These are phyloP conservation scores for Crithidia fasciculata DNA, from an alignment of 208 protist species.

Conservation along the genomic window DNA sequence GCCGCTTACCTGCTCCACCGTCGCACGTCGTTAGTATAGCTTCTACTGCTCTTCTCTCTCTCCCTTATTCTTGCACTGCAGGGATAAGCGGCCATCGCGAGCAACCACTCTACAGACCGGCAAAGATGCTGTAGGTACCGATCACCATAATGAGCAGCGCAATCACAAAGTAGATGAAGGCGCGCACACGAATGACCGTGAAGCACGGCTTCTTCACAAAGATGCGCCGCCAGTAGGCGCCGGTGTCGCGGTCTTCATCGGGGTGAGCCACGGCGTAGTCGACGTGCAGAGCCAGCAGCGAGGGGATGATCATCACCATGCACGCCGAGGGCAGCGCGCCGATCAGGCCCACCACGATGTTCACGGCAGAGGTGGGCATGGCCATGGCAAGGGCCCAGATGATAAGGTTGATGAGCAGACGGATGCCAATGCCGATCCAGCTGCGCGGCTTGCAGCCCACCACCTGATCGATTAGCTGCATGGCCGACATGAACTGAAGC, in stretches of 20 bases:
- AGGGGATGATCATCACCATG: conserved; percentile 79
- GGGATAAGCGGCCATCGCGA: background rate
- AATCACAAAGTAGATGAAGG: conserved; percentile 56
- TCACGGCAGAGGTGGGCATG: conserved; percentile 54
- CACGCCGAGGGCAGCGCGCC: conserved; percentile 72
- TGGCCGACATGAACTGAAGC: conserved; percentile 80
- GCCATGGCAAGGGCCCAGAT: conserved; percentile 72
- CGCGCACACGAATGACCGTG: conserved; percentile 47
- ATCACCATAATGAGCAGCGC: conserved; percentile 80
- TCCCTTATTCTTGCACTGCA: background rate
- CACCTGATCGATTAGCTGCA: conserved; percentile 74
- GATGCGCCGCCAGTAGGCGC: conserved; percentile 59
- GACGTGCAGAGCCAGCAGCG: conserved; percentile 53
- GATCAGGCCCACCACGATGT: conserved; percentile 74
- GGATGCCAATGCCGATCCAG: conserved; percentile 53
- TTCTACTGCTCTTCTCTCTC: background rate
- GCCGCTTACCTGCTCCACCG: too few species aligned
- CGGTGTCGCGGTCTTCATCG: conserved; percentile 49
- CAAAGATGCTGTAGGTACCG: conserved; percentile 60
- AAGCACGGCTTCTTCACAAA: conserved; percentile 36
- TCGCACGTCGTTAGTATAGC: background rate
- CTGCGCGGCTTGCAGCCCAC: conserved; percentile 58
- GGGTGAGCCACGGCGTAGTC: conserved; percentile 58
- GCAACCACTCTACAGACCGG: background rate
- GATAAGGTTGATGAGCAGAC: conserved; percentile 64